These are phyloP conservation scores for Pyronema omphalodes DNA, from an alignment of 495 filamentous ascomycete genomes.

Conservation along the genomic window DNA sequence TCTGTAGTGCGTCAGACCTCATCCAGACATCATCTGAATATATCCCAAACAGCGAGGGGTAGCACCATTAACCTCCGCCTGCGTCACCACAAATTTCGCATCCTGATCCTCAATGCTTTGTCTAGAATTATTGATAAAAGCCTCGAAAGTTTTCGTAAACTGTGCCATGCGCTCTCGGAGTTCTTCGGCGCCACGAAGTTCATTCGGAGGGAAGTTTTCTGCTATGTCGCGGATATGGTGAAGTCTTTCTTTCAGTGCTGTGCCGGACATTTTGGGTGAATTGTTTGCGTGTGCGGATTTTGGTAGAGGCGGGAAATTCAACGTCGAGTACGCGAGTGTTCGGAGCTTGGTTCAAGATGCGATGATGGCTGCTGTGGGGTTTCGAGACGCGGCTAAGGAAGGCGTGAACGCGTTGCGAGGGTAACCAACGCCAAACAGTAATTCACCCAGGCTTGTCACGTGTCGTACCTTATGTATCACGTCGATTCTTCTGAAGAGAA, in stretches of 20 bases:
- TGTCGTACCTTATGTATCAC: too few relatives aligned
- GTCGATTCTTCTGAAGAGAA: too few relatives aligned
- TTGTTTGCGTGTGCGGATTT: too few relatives aligned
- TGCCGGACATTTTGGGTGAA: not conserved
- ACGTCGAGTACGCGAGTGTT: too few relatives aligned
- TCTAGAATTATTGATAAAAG: constrained; percentile 77
- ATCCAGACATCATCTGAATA: too few relatives aligned
- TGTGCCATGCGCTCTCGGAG: constrained; percentile 85
- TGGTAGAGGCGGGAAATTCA: too few relatives aligned
- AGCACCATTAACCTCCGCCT: constrained; percentile 79
- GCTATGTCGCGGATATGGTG: constrained; percentile 36
- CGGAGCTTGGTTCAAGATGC: too few relatives aligned
- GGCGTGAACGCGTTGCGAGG: too few relatives aligned
- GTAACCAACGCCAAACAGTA: too few relatives aligned
- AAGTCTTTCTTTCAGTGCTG: not conserved
- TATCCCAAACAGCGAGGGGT: not conserved
- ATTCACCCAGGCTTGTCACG: too few relatives aligned
- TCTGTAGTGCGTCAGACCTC: not conserved
- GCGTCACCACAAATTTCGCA: constrained; percentile 79
- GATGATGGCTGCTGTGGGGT: too few relatives aligned
- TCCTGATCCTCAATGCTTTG: constrained; percentile 80
- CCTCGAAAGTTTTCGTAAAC: constrained; percentile 81
- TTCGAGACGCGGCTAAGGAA: too few relatives aligned
- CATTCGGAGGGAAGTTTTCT: constrained; percentile 47
- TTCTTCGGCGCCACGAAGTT: constrained; percentile 94